Percentiles rank a stretch among this genome's conserved stretches.
These are phyloP conservation scores for Brassica incana DNA, from an alignment of 345 rosid genomes.

Conservation along the genomic window DNA sequence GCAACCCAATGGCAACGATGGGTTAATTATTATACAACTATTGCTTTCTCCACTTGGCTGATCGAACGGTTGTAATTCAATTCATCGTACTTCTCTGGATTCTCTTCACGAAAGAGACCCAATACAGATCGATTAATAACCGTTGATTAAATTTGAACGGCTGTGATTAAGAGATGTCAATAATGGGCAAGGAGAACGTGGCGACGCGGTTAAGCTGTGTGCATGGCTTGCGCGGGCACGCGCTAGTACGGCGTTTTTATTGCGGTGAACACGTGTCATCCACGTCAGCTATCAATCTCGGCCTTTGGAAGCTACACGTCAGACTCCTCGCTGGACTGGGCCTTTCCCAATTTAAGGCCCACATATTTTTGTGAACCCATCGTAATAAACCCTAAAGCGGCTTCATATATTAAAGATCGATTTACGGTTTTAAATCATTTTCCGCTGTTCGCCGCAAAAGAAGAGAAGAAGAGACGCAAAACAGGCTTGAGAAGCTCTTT, in stretches of 20 bases:
- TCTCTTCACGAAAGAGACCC: not conserved
- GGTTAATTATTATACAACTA: not conserved
- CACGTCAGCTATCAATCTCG: not conserved
- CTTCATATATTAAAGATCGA: not conserved
- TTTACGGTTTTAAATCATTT: not conserved
- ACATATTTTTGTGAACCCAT: not conserved
- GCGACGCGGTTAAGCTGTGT: slow-evolving; percentile 47
- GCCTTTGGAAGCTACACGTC: slow-evolving; percentile 13
- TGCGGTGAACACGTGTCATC: slow-evolving; percentile 20
- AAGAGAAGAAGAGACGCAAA: not conserved
- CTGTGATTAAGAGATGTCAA: not conserved
- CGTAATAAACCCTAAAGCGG: not conserved
- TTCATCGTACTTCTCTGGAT: not conserved
- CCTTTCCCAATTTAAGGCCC: not conserved
- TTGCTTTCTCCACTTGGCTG: not conserved
- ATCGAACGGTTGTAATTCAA: slow-evolving; percentile 18
- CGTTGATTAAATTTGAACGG: slow-evolving; percentile 28
- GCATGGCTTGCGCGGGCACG: slow-evolving; percentile 43
- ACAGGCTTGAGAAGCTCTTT: not conserved
- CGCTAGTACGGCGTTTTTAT: not conserved
- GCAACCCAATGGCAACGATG: not conserved
- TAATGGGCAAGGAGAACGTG: slow-evolving; percentile 41
- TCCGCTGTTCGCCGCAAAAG: slow-evolving; percentile 17
- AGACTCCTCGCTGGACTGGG: slow-evolving; percentile 21
- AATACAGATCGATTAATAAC: not conserved